Percentiles rank a stretch among this genome's conserved stretches.
These are phyloP conservation scores for Nakataea oryzae DNA, from an alignment of 2,329 filamentous ascomycete genomes.

Conservation along the genomic window DNA sequence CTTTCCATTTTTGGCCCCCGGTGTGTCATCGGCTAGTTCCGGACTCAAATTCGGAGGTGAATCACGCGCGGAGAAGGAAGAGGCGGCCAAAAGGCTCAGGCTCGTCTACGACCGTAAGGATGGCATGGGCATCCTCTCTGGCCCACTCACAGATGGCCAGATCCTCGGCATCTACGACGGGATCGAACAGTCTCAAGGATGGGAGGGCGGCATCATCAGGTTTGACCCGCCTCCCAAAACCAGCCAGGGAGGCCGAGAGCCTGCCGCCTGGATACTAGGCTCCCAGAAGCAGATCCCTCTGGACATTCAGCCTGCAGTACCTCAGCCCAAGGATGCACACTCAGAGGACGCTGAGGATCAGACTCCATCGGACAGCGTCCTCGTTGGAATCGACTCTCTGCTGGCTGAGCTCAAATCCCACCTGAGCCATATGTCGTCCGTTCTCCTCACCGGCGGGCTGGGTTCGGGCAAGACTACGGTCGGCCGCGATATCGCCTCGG, in stretches of 20 bases:
- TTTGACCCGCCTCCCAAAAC: conserved; percentile 51
- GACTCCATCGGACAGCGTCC: conserved; percentile 24
- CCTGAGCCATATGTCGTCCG: conserved; percentile 76
- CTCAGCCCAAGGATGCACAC: conserved; percentile 47
- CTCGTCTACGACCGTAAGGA: conserved; percentile 55
- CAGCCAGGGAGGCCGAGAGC: conserved; percentile 27
- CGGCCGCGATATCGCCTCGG: conserved; percentile 63
- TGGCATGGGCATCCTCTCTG: conserved; percentile 58
- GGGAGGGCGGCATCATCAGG: conserved; percentile 75
- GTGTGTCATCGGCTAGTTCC: conserved; percentile 5
- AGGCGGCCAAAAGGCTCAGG: conserved; percentile 60
- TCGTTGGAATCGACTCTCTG: conserved; percentile 79
- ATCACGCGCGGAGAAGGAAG: conserved; percentile 72
- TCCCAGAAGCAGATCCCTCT: conserved; percentile 64
- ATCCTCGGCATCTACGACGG: conserved; percentile 52
- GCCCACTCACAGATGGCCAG: conserved; percentile 83
- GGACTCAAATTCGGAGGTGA: conserved; percentile 82
- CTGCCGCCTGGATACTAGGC: conserved; percentile 62
- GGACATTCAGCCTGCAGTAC: conserved; percentile 51
- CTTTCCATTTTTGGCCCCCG: conserved; percentile 58
- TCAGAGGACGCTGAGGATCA: conserved; percentile 39
- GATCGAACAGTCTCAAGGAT: conserved; percentile 46
- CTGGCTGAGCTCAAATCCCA: conserved; percentile 65
- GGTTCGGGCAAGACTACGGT: conserved; percentile 85
- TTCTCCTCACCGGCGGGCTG: conserved; percentile 78